Percentiles rank a stretch among this genome's conserved stretches.
Evolutionary conservation across 371 early-diverging fungal genomes (phyloP).

Genomic region (Mucor saturninus): DNA sequence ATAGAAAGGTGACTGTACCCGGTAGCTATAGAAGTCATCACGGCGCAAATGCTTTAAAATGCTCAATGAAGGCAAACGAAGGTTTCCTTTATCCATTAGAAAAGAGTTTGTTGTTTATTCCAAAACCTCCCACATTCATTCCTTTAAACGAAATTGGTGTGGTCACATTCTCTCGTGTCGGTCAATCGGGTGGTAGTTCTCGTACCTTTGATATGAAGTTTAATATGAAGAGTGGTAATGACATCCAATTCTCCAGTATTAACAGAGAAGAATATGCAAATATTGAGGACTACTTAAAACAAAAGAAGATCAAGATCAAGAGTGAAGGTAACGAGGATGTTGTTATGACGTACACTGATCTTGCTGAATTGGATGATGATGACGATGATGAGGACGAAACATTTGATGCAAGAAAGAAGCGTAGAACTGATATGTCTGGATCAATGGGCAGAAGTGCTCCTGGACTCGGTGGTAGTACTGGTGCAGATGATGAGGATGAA

Average conservation of each 20-base stretch:
- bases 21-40: constrained; percentile 74
- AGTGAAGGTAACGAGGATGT: constrained; percentile 72
- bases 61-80: constrained; percentile 98
- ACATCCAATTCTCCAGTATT: constrained; percentile 86
- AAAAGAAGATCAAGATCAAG: constrained; percentile 85
- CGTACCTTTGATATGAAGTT: constrained; percentile 95
- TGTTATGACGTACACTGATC: constrained; percentile 61
- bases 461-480: constrained; percentile 38
- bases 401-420: constrained; percentile 52
- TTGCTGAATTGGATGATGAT: constrained; percentile 65
- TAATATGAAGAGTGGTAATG: constrained; percentile 80
- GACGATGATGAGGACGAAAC: constrained; percentile 41
- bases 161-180: constrained; percentile 92
- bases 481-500: constrained; percentile 66
- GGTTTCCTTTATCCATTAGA: constrained; percentile 96
- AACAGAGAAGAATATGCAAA: constrained; percentile 88
- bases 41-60: constrained; percentile 87
- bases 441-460: constrained; percentile 19
- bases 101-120: constrained; percentile 91
- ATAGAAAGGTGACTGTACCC: constrained; percentile 80
- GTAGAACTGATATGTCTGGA: constrained; percentile 36
- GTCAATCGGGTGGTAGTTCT: constrained; percentile 65
- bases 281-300: constrained; percentile 79
- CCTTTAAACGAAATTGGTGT: constrained; percentile 84
- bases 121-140: constrained; percentile 94